Evolutionary conservation across 2,329 filamentous ascomycete species (phyloP).

Genomic region (Gliomastix tumulicola): DNA sequence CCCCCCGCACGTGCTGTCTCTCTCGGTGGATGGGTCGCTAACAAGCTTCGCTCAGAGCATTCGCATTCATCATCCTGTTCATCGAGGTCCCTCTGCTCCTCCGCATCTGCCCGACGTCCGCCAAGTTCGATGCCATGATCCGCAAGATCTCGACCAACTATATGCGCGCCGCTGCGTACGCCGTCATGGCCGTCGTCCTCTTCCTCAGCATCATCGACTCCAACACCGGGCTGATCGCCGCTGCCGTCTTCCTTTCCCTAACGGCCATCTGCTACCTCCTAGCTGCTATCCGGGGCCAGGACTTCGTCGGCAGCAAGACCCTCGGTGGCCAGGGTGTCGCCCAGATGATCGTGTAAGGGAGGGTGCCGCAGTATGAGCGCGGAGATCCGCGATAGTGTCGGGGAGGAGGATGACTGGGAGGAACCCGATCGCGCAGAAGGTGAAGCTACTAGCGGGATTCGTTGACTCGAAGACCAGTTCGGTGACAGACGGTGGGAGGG

Average conservation of each 20-base stretch:
- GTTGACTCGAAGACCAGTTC: too few species aligned
- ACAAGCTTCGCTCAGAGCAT: slow-evolving; percentile 52
- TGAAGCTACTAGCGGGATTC: too few species aligned
- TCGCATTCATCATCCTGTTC: slow-evolving; percentile 70
- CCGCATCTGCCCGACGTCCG: slow-evolving; percentile 93
- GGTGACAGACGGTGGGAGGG: too few species aligned
- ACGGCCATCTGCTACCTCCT: slow-evolving; percentile 75
- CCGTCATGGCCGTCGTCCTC: slow-evolving; percentile 72
- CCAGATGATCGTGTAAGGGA: slow-evolving; percentile 86
- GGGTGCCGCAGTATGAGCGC: too few species aligned
- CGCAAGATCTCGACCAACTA: slow-evolving; percentile 93
- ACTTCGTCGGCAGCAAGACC: slow-evolving; percentile 90
- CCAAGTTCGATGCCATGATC: slow-evolving; percentile 81
- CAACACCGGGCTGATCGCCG: slow-evolving; percentile 73
- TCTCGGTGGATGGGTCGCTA: too few species aligned
- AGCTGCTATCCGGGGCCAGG: slow-evolving; percentile 75
- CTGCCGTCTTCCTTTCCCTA: slow-evolving; percentile 72
- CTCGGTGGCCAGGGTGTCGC: slow-evolving; percentile 88
- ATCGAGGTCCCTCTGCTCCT: slow-evolving; percentile 90
- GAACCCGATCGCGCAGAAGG: too few species aligned
- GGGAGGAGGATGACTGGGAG: too few species aligned
- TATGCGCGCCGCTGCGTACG: slow-evolving; percentile 87
- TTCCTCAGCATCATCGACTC: slow-evolving; percentile 68
- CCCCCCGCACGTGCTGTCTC: not conserved
- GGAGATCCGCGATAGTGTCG: too few species aligned